phyloP scores from a whole-genome alignment of 2,329 filamentous ascomycete species.

The Pseudocercospora eumusae region DNA sequence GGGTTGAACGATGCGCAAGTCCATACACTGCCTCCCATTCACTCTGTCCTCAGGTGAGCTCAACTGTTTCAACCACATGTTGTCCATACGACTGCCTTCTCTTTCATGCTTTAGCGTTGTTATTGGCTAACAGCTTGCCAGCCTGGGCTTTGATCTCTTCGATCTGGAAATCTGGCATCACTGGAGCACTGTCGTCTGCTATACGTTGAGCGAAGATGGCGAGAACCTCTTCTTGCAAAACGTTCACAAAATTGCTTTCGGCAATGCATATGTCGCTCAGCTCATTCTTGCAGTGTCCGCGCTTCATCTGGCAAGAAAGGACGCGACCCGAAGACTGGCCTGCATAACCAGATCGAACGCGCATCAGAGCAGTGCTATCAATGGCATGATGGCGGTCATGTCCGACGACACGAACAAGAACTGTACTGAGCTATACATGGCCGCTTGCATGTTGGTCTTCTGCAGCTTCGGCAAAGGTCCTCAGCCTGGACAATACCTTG shows the following conservation, averaged over 20 bases:
- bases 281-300: conserved; percentile 28
- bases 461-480: conserved; percentile 27
- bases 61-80: neutral
- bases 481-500: conserved; percentile 26
- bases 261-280: conserved; percentile 25
- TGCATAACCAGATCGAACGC: conserved; percentile 16
- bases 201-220: conserved; percentile 22
- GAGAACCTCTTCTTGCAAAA: conserved; percentile 13
- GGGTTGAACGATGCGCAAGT: neutral
- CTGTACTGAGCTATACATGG: conserved; percentile 20
- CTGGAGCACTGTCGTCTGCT: conserved; percentile 20
- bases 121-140: neutral
- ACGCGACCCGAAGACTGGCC: conserved; percentile 4
- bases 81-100: neutral
- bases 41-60: neutral
- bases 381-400: conserved; percentile 23
- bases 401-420: neutral
- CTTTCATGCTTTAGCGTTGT: neutral
- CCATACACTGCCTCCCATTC: conserved; percentile 4
- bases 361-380: conserved; percentile 23
- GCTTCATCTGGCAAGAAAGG: conserved; percentile 24
- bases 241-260: conserved; percentile 21
- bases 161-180: conserved; percentile 30
- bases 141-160: conserved; percentile 20
- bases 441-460: conserved; percentile 23